These are phyloP conservation scores for Chlamydomonas sp. DNA, from an alignment of 139 green algal genomes.

Conservation along the genomic window DNA sequence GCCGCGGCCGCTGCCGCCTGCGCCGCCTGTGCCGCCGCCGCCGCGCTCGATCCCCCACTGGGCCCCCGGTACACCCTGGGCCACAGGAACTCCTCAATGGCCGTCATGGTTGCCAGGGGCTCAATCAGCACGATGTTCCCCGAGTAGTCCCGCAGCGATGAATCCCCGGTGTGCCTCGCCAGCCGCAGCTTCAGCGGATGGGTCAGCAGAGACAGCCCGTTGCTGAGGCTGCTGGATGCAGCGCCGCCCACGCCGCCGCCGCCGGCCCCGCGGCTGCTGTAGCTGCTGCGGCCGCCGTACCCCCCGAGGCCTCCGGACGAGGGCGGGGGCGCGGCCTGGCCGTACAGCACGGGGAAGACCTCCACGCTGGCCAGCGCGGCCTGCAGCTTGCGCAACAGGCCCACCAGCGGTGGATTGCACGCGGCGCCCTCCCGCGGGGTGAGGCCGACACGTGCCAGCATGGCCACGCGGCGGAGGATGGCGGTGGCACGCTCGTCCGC, in stretches of 20 bases:
- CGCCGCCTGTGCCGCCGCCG: slow-evolving; percentile 16
- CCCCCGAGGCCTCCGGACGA: neutral
- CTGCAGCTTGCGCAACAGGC: slow-evolving; percentile 87
- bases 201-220: slow-evolving; percentile 79
- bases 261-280: slow-evolving; percentile 23
- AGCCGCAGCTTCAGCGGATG: slow-evolving; percentile 96
- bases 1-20: neutral
- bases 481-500: neutral
- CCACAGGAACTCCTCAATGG: slow-evolving; percentile 97
- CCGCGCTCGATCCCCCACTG: slow-evolving; percentile 4
- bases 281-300: neutral
- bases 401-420: slow-evolving; percentile 54
- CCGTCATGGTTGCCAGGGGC: slow-evolving; percentile 90
- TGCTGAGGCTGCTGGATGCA: slow-evolving; percentile 59
- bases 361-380: slow-evolving; percentile 77
- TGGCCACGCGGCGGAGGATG: slow-evolving; percentile 15
- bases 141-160: slow-evolving; percentile 83
- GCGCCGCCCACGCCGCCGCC: slow-evolving; percentile 31
- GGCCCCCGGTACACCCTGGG: slow-evolving; percentile 71
- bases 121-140: slow-evolving; percentile 95
- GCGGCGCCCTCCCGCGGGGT: slow-evolving; percentile 40
- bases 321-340: slow-evolving; percentile 21
- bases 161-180: slow-evolving; percentile 47
- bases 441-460: slow-evolving; percentile 24
- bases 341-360: slow-evolving; percentile 77